Percentiles rank a stretch among this genome's conserved stretches.
phyloP scores from a whole-genome alignment of 2,329 filamentous ascomycete genomes.

The Ilyonectria mors-panacis region DNA sequence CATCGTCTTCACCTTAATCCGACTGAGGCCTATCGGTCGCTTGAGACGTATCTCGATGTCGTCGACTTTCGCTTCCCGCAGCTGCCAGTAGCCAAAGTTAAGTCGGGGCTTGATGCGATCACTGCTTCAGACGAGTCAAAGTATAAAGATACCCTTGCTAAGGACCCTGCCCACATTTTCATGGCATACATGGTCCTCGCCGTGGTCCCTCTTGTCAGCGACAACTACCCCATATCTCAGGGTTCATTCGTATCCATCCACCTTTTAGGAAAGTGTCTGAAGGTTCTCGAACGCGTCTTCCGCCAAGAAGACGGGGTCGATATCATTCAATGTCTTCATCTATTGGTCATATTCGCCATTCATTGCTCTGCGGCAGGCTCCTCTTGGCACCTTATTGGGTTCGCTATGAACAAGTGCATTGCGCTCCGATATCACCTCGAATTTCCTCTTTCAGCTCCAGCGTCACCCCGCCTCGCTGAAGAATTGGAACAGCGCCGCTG shows the following conservation, averaged over 20 bases:
- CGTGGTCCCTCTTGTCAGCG: conserved; percentile 31
- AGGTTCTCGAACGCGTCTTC: conserved; percentile 30
- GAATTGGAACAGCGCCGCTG: neutral
- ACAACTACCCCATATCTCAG: conserved; percentile 30
- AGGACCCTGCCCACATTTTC: conserved; percentile 28
- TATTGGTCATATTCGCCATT: conserved; percentile 31
- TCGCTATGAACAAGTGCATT: conserved; percentile 28
- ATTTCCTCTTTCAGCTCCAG: neutral
- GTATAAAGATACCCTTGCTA: conserved; percentile 10
- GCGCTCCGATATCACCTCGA: neutral
- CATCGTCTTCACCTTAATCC: conserved; percentile 25
- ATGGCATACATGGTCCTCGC: conserved; percentile 34
- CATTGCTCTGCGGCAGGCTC: conserved; percentile 34
- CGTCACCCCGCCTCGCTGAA: neutral
- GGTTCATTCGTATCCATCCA: conserved; percentile 31
- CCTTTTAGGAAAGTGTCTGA: conserved; percentile 30
- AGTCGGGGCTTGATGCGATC: conserved; percentile 27
- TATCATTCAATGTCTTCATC: conserved; percentile 33
- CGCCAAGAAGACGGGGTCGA: conserved; percentile 33
- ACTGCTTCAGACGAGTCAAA: conserved; percentile 12
- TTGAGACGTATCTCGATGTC: conserved; percentile 29
- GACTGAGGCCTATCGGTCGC: conserved; percentile 16
- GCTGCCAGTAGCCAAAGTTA: conserved; percentile 27
- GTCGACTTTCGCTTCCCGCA: conserved; percentile 34
- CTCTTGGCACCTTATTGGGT: conserved; percentile 33